These are phyloP conservation scores for Bruguiera parviflora DNA, from an alignment of 345 rosid genomes.

Conservation along the genomic window DNA sequence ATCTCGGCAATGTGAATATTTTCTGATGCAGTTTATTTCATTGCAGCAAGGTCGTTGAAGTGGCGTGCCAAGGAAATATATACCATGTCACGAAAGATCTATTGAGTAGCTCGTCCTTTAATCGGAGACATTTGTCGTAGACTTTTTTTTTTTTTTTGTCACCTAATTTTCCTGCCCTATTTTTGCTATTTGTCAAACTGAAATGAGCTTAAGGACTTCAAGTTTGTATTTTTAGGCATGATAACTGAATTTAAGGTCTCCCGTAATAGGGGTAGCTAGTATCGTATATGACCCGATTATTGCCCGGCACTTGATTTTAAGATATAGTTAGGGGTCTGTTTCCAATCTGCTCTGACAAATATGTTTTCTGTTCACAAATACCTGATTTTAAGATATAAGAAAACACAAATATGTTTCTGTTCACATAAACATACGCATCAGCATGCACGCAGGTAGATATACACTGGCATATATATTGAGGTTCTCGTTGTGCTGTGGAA, in stretches of 20 bases:
- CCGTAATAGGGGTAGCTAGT: constrained; percentile 14
- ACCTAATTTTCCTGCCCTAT: neutral
- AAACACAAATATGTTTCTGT: no score
- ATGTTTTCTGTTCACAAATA: no score
- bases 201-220: constrained; percentile 8
- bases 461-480: constrained; percentile 40
- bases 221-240: neutral
- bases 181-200: constrained; percentile 7
- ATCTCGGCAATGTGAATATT: constrained; percentile 15
- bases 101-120: constrained; percentile 5
- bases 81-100: neutral
- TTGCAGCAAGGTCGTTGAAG: constrained; percentile 5
- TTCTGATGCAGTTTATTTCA: constrained; percentile 12
- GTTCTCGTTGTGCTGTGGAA: constrained; percentile 88
- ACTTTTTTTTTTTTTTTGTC: neutral
- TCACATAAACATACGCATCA: no score
- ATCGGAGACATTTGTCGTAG: neutral
- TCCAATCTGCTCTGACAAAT: no score
- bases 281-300: constrained; percentile 1
- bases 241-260: neutral
- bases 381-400: no score
- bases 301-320: no score
- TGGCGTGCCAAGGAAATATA: constrained; percentile 10
- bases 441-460: no score
- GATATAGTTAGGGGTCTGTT: neutral